Conservation (phyloP, 2,329 filamentous ascomycete species). For the Pseudogymnoascus sp. region DNA sequence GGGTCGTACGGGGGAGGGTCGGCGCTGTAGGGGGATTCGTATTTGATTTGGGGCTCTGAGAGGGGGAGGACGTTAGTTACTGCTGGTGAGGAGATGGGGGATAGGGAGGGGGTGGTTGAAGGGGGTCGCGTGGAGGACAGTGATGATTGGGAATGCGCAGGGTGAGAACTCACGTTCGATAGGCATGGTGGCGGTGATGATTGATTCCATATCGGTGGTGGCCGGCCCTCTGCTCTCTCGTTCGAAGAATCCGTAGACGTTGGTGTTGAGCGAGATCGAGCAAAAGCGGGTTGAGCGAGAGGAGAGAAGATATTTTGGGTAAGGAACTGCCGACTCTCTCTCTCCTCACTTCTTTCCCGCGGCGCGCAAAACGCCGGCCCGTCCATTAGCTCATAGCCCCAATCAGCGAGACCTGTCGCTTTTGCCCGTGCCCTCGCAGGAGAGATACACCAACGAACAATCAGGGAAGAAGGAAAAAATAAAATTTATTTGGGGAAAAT, state of each 20-base stretch:
- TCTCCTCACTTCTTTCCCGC: too few relatives aligned
- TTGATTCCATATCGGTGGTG: too few relatives aligned
- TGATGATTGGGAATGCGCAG: too few relatives aligned
- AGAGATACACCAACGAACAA: not conserved
- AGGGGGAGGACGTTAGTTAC: not conserved
- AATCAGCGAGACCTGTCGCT: not conserved
- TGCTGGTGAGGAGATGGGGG: not conserved
- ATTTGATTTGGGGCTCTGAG: slow-evolving; percentile 8
- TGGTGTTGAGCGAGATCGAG: too few relatives aligned
- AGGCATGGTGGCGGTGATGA: too few relatives aligned
- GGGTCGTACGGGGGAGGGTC: not conserved
- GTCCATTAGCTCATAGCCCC: not conserved
- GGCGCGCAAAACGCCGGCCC: not conserved
- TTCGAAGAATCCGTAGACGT: too few relatives aligned
- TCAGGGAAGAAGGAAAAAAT: not conserved
- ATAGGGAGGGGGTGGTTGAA: not conserved
- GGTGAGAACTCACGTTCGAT: too few relatives aligned
- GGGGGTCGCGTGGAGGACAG: too few relatives aligned
- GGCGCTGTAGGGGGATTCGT: slow-evolving; percentile 6
- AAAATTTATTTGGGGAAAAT: not conserved
- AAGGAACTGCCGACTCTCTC: too few relatives aligned
- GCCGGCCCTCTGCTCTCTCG: too few relatives aligned
- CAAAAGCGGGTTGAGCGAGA: too few relatives aligned
- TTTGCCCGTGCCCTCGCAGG: not conserved
- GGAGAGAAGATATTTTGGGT: too few relatives aligned